phyloP scores from a whole-genome alignment of 441 rosid species.

The Raphanus hybrid region DNA sequence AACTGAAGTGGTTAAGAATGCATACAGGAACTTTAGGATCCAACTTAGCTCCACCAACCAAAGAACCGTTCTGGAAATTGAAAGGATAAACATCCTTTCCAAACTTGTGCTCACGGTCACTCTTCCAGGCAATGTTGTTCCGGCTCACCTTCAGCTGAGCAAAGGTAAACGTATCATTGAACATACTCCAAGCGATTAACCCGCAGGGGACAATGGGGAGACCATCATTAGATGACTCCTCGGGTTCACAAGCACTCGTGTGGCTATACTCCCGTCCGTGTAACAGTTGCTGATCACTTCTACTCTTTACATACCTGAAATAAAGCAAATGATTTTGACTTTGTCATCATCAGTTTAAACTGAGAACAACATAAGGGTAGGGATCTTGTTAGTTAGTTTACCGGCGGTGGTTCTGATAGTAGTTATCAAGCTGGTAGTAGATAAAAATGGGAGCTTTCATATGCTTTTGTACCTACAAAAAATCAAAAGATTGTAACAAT shows the following conservation, averaged over 20 bases:
- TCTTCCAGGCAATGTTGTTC: constrained; percentile 80
- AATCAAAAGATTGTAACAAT: constrained; percentile 7
- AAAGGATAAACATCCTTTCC: constrained; percentile 82
- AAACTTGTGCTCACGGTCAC: constrained; percentile 83
- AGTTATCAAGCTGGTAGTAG: constrained; percentile 92
- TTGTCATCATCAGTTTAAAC: constrained; percentile 21
- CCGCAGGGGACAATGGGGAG: constrained; percentile 88
- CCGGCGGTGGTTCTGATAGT: constrained; percentile 91
- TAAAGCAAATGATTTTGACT: background rate
- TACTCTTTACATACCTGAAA: constrained; percentile 87
- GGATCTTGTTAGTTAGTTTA: constrained; percentile 27
- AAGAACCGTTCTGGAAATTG: constrained; percentile 83
- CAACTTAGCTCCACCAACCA: constrained; percentile 79
- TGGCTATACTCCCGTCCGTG: constrained; percentile 56
- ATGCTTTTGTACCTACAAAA: constrained; percentile 63
- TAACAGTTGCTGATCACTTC: constrained; percentile 80
- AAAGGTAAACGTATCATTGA: constrained; percentile 80
- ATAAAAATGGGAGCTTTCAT: constrained; percentile 90
- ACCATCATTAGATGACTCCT: constrained; percentile 64
- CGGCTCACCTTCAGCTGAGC: constrained; percentile 58
- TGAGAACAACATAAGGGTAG: constrained; percentile 2
- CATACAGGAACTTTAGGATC: constrained; percentile 74
- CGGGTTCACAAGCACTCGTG: constrained; percentile 77
- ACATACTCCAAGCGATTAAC: constrained; percentile 89
- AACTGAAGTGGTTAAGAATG: constrained; percentile 8